Base-by-base conservation (phyloP, 1,284 basidiomycete species). In the Coriolopsis trogii region DNA sequence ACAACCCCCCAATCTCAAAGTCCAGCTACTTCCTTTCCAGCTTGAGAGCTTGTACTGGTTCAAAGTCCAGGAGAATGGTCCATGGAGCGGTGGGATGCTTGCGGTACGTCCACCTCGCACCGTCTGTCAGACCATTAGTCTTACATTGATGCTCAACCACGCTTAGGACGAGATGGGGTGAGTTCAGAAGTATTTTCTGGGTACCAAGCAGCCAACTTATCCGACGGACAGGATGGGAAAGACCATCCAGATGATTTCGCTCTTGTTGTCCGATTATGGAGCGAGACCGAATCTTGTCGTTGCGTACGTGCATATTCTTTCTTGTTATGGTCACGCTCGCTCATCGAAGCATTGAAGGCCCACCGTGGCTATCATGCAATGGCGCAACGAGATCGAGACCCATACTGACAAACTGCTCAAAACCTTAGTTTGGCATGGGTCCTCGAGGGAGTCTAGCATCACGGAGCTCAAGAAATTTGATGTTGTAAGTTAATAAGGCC, bases 331-430 rank as follows among this genome's bases (percentile, higher is more conserved):
- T 24, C 20, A 28, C 15, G 24, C 9, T 31, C 28, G 9, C 12
- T 5, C 7, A 24, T 12, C 18, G 44, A 29, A 31, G 25, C 41
- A 28, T 23, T 44, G 0, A 51, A 91, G 89, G 18, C 93, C 93
- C 2, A 97, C 95, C 3, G 96, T 98, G 41, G 97, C 97, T 21
- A 86, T 99, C 59, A 95, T 99, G 87, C 96, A 99, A 74, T 99
- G 97, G 97, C 85, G 87, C 61, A 94, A 96, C 68, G 97, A 99
- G 70, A 94, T 99, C 51, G 84, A 85, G 30, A 73, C 85, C 0
- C 91, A 93, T 62, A 90, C 92, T 0, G 81, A 87, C 55, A 49
- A 49, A 23, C 85, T 86, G 7, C 74, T 94, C 64, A 85, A 85
- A 46, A 91, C 96, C 24, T 82, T 91, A 36, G 81, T 99, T 13